phyloP scores from a whole-genome alignment of 2,329 filamentous ascomycete genomes.

The Celoporthe dispersa region DNA sequence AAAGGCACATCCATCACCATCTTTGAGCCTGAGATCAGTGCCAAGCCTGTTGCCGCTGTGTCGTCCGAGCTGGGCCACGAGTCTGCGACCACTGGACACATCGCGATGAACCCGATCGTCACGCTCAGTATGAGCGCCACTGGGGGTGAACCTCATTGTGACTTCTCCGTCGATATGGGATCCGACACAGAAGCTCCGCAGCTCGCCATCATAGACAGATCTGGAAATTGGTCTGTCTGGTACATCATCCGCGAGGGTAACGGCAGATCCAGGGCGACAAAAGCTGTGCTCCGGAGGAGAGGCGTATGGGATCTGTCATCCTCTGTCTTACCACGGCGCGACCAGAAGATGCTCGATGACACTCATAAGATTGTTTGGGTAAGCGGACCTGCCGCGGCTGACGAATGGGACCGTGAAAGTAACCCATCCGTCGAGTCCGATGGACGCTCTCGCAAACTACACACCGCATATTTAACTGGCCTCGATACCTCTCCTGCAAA shows the following conservation, averaged over 20 bases:
- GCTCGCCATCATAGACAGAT: constrained; percentile 67
- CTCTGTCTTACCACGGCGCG: constrained; percentile 38
- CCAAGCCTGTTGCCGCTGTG: constrained; percentile 39
- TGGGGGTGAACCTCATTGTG: constrained; percentile 60
- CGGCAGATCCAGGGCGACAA: constrained; percentile 41
- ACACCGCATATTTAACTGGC: constrained; percentile 13
- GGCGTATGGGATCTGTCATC: constrained; percentile 9
- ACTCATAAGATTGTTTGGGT: constrained; percentile 50
- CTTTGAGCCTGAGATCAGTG: constrained; percentile 55
- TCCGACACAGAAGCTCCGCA: constrained; percentile 57
- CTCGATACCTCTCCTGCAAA: constrained; percentile 7
- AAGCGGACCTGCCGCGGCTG: constrained; percentile 12
- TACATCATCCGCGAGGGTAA: constrained; percentile 51
- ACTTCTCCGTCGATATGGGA: constrained; percentile 67
- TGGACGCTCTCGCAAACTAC: neutral
- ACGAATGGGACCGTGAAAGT: constrained; percentile 34
- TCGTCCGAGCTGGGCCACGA: constrained; percentile 25
- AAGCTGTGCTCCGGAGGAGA: constrained; percentile 35
- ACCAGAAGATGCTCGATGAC: constrained; percentile 37
- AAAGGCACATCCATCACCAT: constrained; percentile 56
- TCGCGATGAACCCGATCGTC: constrained; percentile 60
- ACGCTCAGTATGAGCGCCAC: constrained; percentile 57
- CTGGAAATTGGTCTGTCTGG: constrained; percentile 72
- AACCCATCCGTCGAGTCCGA: constrained; percentile 20
- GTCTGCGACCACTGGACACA: constrained; percentile 48